Evolutionary conservation across 495 filamentous ascomycete genomes (phyloP).

Genomic region (Hamigera avellanea): DNA sequence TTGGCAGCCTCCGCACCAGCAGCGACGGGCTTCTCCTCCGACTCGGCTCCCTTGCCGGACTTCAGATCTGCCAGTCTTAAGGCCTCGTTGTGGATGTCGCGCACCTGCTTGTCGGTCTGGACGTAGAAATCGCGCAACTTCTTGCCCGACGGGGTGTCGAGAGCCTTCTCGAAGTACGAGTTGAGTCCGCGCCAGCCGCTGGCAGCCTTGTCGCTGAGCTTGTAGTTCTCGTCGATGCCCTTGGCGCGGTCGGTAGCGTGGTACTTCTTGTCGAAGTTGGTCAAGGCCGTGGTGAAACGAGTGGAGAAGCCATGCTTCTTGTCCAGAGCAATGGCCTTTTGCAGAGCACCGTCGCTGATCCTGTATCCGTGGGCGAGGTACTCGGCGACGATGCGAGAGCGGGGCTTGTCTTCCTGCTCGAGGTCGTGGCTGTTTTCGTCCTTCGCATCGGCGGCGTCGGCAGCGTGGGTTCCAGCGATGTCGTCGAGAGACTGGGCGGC

Average conservation of each 20-base stretch:
- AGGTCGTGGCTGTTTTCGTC: constrained; percentile 52
- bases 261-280: constrained; percentile 68
- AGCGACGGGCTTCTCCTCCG: constrained; percentile 3
- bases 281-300: constrained; percentile 62
- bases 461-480: constrained; percentile 41
- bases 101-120: constrained; percentile 67
- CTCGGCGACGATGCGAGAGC: constrained; percentile 84
- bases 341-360: constrained; percentile 72
- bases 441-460: constrained; percentile 33
- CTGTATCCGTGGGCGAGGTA: constrained; percentile 91
- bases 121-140: constrained; percentile 79
- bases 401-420: constrained; percentile 89
- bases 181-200: constrained; percentile 53
- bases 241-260: constrained; percentile 69
- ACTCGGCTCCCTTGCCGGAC: constrained; percentile 46
- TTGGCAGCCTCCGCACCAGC: constrained; percentile 12
- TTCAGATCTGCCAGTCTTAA: constrained; percentile 78
- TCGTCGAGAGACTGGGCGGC: constrained; percentile 52
- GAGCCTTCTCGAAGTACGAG: constrained; percentile 88
- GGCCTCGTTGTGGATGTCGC: constrained; percentile 88
- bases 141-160: constrained; percentile 73
- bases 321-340: constrained; percentile 79
- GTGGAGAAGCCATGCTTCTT: constrained; percentile 75
- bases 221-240: constrained; percentile 63
- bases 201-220: constrained; percentile 54